Evolutionary conservation across 2,329 filamentous ascomycete genomes (phyloP).

Genomic region (Talaromyces marneffei): DNA sequence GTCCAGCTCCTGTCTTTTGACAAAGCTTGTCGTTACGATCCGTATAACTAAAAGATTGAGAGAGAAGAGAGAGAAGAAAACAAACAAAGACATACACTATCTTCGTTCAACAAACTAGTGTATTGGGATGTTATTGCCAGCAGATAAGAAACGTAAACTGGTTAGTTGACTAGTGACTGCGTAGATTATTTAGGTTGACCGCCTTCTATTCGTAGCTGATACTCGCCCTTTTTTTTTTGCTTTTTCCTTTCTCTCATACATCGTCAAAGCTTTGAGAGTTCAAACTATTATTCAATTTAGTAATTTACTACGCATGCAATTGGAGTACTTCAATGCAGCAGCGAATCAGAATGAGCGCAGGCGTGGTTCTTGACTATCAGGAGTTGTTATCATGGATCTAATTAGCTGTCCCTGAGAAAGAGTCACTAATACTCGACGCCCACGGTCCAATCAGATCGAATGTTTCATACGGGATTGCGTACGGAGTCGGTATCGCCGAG

Average conservation of each 20-base stretch:
- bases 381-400: neutral
- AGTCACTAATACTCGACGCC: neutral
- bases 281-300: neutral
- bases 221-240: slow-evolving; percentile 1
- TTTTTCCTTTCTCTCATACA: neutral
- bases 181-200: neutral
- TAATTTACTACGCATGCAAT: no score
- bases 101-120: neutral
- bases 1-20: neutral
- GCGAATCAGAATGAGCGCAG: neutral
- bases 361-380: slow-evolving; percentile 1
- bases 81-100: slow-evolving; percentile 6
- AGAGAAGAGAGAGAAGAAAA: neutral
- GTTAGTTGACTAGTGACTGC: neutral
- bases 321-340: neutral
- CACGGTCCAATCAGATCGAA: neutral
- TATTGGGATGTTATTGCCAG: slow-evolving; percentile 5
- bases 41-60: neutral
- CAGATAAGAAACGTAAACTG: slow-evolving; percentile 4
- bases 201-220: slow-evolving; percentile 15
- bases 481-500: neutral
- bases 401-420: slow-evolving; percentile 2
- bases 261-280: neutral
- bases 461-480: neutral
- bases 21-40: no score